Conservation (phyloP, 345 rosid species). For the Populus deltoides region DNA sequence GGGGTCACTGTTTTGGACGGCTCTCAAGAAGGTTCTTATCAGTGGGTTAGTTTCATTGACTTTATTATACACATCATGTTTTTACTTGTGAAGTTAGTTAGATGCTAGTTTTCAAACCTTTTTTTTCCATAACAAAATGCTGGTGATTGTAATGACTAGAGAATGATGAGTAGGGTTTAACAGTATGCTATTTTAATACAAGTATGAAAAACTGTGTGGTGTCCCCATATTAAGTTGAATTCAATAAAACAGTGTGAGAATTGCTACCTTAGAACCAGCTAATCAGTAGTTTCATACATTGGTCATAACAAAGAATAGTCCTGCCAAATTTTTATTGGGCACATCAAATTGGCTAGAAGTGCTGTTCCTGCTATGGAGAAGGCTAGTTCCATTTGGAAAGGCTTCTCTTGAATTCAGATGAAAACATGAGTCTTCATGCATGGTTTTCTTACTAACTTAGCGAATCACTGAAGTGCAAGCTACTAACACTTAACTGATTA, state of each 20-base stretch:
- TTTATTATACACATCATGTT: background rate
- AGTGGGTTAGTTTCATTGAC: conserved; percentile 69
- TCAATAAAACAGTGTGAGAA: background rate
- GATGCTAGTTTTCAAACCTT: background rate
- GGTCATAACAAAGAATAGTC: background rate
- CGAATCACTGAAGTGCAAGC: background rate
- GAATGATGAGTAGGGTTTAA: background rate
- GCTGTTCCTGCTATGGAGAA: background rate
- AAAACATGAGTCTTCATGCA: background rate
- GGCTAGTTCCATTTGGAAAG: background rate
- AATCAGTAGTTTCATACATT: background rate
- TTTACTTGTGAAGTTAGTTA: background rate
- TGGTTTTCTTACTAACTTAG: background rate
- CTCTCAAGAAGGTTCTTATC: conserved; percentile 92
- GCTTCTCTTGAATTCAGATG: background rate
- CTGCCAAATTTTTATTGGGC: background rate
- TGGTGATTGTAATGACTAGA: background rate
- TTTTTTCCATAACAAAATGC: background rate
- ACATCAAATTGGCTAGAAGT: background rate
- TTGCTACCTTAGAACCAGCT: background rate
- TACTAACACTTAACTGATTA: conserved; percentile 1
- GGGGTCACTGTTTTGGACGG: conserved; percentile 87
- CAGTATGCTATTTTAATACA: background rate
- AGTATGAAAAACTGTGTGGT: background rate
- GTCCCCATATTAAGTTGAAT: background rate